Evolutionary conservation across 2,329 filamentous ascomycete species (phyloP).

Genomic region (Fusarium avenaceum): DNA sequence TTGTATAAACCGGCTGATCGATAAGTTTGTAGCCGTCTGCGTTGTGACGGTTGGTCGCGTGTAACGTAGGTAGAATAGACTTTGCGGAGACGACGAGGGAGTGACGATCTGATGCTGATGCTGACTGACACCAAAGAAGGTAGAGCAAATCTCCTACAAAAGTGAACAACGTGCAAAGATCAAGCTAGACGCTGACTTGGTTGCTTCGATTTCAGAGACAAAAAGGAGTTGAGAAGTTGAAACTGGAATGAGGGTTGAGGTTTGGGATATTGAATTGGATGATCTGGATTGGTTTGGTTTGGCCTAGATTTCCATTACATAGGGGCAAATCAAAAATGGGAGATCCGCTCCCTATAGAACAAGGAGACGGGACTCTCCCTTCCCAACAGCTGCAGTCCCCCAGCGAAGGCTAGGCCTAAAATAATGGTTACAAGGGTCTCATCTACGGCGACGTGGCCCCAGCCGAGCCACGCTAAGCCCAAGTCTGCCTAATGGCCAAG

Average conservation of each 20-base stretch:
- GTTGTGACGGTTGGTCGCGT: constrained; percentile 36
- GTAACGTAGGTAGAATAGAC: constrained; percentile 36
- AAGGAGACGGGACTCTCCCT: constrained; percentile 22
- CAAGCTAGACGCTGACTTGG: constrained; percentile 12
- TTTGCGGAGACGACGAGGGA: constrained; percentile 22
- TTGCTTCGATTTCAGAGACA: constrained; percentile 24
- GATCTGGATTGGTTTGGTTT: constrained; percentile 40
- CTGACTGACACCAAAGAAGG: constrained; percentile 22
- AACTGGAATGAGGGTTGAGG: constrained; percentile 39
- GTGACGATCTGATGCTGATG: constrained; percentile 32
- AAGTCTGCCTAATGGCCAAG: constrained; percentile 7
- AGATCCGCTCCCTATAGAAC: constrained; percentile 31
- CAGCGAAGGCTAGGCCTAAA: constrained; percentile 6
- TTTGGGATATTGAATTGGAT: constrained; percentile 36
- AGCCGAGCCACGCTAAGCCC: constrained; percentile 33
- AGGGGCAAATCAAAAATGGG: constrained; percentile 35
- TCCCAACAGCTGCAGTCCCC: constrained; percentile 23
- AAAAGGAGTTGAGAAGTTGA: constrained; percentile 30
- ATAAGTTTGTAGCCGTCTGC: constrained; percentile 23
- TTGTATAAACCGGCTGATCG: constrained; percentile 7
- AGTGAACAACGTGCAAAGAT: constrained; percentile 3
- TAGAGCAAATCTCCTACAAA: constrained; percentile 1
- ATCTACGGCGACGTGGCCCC: constrained; percentile 42
- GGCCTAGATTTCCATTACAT: constrained; percentile 37
- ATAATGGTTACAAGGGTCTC: constrained; percentile 32